Evolutionary conservation across 495 filamentous ascomycete species (phyloP), one percentile per base, ranked within the genome.

Genomic region (Neurospora cerealis): DNA sequence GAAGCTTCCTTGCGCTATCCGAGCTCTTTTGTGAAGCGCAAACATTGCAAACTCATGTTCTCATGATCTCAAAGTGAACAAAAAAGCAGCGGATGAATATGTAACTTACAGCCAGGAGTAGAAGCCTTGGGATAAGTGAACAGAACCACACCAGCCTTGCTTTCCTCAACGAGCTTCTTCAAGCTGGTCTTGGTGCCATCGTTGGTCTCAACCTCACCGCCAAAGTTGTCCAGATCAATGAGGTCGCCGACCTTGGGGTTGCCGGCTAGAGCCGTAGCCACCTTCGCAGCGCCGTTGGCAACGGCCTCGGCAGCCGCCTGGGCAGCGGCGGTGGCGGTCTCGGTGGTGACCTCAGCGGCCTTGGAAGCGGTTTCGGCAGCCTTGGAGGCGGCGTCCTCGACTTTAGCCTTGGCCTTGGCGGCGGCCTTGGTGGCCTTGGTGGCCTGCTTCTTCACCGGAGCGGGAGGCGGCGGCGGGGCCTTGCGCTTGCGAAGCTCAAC

Each of bases 61-160:
- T 32, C 15, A 62, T 34, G 6, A 62, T 62, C 24, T 66, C 28
- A 66, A 8, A 62, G 48, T 21, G 24, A 10, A 76, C 54, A 69
- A 39, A 72, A 75, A 69, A n/a, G 8, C 24, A 24, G 32, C 41
- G n/a, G 32, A 48, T 0, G 7, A 73, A 39, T 70, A 72, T 74
- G 40, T 70, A 72, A 88, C 93, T 88, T 91, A 97, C 96, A 99
- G 73, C 96, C 96, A 37, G 93, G 93, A 37, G 96, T 99, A 13
- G 92, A 95, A 73, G 96, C 96, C 85, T 92, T 97, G 39, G 96
- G 96, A 80, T 98, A 99, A 41, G 94, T 97, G 81, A 99, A 98
- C 39, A 99, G 81, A 19, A 97, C 92, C 32, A 98, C 92, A 28
- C 96, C 95, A 70, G 87, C 86, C 83, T 93, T 91, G 85, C 94